phyloP scores from a whole-genome alignment of 805 yeast species.

The Spathaspora hagerdaliae region DNA sequence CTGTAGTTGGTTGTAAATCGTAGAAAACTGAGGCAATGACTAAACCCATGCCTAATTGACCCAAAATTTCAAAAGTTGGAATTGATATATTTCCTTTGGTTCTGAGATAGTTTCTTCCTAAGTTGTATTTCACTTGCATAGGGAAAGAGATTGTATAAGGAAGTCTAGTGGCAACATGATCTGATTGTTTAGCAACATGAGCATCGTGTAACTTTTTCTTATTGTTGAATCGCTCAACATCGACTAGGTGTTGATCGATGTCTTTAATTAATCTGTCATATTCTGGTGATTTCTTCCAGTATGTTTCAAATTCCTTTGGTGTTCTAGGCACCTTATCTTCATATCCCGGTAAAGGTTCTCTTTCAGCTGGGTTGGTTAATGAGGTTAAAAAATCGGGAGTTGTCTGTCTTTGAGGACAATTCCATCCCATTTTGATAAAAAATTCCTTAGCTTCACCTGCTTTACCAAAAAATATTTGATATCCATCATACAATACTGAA shows the following conservation, averaged over 20 bases:
- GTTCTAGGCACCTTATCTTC: constrained; percentile 50
- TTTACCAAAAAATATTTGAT: constrained; percentile 44
- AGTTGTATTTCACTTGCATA: constrained; percentile 47
- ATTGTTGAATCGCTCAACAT: constrained; percentile 11
- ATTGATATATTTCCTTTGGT: constrained; percentile 53
- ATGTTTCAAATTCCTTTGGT: constrained; percentile 52
- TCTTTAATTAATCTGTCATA: constrained; percentile 35
- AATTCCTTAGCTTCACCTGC: constrained; percentile 40
- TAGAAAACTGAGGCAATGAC: constrained; percentile 57
- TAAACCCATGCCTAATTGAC: constrained; percentile 52
- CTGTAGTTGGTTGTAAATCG: constrained; percentile 44
- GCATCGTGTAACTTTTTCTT: constrained; percentile 15
- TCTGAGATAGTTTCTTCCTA: constrained; percentile 50
- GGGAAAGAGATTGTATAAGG: constrained; percentile 40
- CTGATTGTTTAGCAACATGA: constrained; percentile 33
- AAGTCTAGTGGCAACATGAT: constrained; percentile 26
- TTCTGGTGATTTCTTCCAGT: constrained; percentile 55
- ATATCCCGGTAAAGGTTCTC: constrained; percentile 44
- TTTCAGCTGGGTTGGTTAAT: constrained; percentile 60
- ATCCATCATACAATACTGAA: constrained; percentile 41
- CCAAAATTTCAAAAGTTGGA: constrained; percentile 45
- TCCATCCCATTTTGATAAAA: constrained; percentile 57
- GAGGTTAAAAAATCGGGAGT: constrained; percentile 65
- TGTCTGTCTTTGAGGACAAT: constrained; percentile 57
- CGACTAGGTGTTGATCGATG: constrained; percentile 34